Percentiles rank a stretch among this genome's conserved stretches.
Conservation (phyloP, 2,329 filamentous ascomycete species). For the Onygena corvina region DNA sequence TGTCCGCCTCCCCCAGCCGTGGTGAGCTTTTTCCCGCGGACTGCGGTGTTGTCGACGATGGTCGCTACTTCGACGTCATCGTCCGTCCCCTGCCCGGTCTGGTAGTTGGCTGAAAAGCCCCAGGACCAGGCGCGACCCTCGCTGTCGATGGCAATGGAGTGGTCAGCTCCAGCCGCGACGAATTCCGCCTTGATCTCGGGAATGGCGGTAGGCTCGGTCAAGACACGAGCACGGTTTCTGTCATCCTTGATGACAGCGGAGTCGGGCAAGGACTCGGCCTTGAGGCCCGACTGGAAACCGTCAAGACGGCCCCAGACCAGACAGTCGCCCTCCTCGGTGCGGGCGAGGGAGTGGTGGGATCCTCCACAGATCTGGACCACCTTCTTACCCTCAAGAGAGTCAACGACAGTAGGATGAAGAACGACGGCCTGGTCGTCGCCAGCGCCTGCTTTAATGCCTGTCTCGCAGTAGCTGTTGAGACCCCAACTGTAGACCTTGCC, state of each 20-base stretch:
- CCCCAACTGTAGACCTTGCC: constrained; percentile 71
- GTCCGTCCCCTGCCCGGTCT: constrained; percentile 64
- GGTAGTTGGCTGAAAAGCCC: constrained; percentile 71
- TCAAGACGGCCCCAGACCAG: constrained; percentile 51
- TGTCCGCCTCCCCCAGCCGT: constrained; percentile 83
- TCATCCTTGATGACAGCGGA: constrained; percentile 54
- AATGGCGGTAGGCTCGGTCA: constrained; percentile 53
- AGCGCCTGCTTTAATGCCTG: constrained; percentile 51
- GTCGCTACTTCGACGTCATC: constrained; percentile 71
- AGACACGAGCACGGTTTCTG: constrained; percentile 54
- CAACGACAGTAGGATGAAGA: constrained; percentile 56
- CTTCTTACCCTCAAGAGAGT: constrained; percentile 50
- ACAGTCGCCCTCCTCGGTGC: constrained; percentile 43
- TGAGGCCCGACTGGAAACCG: constrained; percentile 49
- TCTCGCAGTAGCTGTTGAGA: constrained; percentile 76
- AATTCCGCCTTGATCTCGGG: constrained; percentile 46
- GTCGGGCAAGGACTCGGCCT: constrained; percentile 43
- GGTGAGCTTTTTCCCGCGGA: constrained; percentile 60
- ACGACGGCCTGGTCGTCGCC: constrained; percentile 60
- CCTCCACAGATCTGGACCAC: constrained; percentile 60
- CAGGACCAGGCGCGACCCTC: constrained; percentile 63
- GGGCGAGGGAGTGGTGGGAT: constrained; percentile 58
- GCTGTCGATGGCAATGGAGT: constrained; percentile 57
- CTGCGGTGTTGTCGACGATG: constrained; percentile 70
- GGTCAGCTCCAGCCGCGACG: constrained; percentile 57